Conservation (phyloP, 345 rosid species). For the Syzygium jambos region DNA sequence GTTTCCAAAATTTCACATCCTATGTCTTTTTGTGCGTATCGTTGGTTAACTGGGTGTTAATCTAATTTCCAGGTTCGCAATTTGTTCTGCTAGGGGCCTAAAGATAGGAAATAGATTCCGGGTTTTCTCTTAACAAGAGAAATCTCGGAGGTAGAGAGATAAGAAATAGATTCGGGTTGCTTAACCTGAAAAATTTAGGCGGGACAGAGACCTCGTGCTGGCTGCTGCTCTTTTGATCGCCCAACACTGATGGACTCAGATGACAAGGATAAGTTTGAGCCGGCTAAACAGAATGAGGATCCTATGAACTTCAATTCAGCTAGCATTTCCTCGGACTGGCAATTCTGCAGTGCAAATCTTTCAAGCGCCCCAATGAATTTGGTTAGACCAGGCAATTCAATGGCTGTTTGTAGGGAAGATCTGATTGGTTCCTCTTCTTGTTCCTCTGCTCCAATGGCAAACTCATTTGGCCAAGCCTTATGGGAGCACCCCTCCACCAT, state of each 20-base stretch:
- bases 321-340: constrained; percentile 50
- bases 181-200: constrained; percentile 8
- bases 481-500: constrained; percentile 66
- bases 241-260: constrained; percentile 45
- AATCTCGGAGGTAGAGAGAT: constrained; percentile 1
- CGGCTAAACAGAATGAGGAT: constrained; percentile 43
- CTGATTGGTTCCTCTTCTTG: constrained; percentile 41
- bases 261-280: constrained; percentile 52
- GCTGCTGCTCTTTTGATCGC: constrained; percentile 5
- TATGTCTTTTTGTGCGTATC: background rate
- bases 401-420: constrained; percentile 16
- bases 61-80: background rate
- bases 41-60: background rate
- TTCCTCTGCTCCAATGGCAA: constrained; percentile 65
- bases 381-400: constrained; percentile 38
- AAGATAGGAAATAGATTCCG: background rate
- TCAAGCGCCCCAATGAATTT: constrained; percentile 39
- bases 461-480: constrained; percentile 45
- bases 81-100: background rate
- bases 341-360: constrained; percentile 36
- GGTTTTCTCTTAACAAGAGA: background rate
- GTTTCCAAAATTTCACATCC: background rate
- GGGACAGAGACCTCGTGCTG: constrained; percentile 4
- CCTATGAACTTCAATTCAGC: constrained; percentile 33
- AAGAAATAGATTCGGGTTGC: constrained; percentile 3